These are phyloP conservation scores for Didymosphaeria variabile DNA, from an alignment of 2,329 filamentous ascomycete species.

Conservation along the genomic window DNA sequence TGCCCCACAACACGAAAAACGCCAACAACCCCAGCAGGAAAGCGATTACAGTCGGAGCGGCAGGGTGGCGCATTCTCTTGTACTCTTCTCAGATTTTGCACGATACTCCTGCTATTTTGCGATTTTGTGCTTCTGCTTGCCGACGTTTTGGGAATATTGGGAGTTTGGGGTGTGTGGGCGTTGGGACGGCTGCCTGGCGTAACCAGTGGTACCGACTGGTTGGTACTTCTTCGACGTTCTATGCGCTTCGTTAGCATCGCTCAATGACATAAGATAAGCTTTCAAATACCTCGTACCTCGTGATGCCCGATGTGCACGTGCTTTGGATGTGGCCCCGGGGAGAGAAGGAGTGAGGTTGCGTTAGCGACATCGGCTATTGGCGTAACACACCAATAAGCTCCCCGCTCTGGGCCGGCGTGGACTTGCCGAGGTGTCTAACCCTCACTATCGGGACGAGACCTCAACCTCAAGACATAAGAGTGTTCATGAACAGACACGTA, in stretches of 20 bases:
- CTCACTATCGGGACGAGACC: neutral
- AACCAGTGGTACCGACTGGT: neutral
- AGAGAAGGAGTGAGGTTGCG: neutral
- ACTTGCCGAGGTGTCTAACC: neutral
- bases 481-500: too few relatives aligned
- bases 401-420: neutral
- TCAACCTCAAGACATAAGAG: neutral
- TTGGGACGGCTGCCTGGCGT: neutral
- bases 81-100: neutral
- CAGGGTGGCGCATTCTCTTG: constrained; percentile 44
- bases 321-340: neutral
- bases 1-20: constrained; percentile 38
- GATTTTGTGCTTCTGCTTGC: too few relatives aligned
- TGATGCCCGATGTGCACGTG: neutral
- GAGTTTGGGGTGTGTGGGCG: neutral
- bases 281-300: too few relatives aligned
- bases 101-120: neutral
- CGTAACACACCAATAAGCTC: neutral
- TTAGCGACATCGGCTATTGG: neutral
- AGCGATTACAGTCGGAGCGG: constrained; percentile 44
- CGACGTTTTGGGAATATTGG: neutral
- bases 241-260: neutral
- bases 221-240: neutral
- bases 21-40: constrained; percentile 41
- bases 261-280: too few relatives aligned